Percentiles rank a stretch among this genome's conserved stretches.
phyloP scores from a whole-genome alignment of 768 basidiomycete species.

The Naganishia antarctica region DNA sequence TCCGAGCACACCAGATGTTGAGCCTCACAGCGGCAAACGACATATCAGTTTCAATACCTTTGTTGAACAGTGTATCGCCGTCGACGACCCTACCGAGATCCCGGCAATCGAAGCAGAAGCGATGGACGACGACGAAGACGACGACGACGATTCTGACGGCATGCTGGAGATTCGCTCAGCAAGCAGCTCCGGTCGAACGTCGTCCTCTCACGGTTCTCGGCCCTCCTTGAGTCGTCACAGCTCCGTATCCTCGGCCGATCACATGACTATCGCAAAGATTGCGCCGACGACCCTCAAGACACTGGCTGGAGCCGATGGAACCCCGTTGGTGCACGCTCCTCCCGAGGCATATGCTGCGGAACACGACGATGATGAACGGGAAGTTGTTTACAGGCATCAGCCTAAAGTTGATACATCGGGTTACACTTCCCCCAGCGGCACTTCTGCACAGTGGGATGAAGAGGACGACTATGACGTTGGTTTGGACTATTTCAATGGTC shows the following conservation, averaged over 20 bases:
- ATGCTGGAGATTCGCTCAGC: constrained; percentile 64
- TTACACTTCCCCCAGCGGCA: constrained; percentile 27
- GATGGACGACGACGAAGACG: constrained; percentile 44
- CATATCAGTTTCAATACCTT: constrained; percentile 98
- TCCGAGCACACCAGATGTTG: constrained; percentile 11
- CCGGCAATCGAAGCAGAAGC: constrained; percentile 26
- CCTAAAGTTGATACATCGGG: constrained; percentile 27
- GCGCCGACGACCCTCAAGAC: constrained; percentile 85
- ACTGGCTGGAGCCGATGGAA: constrained; percentile 46
- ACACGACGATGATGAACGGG: constrained; percentile 20
- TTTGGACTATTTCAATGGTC: constrained; percentile 61
- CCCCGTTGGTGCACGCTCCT: constrained; percentile 48
- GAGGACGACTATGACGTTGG: constrained; percentile 53
- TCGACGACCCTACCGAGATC: constrained; percentile 49
- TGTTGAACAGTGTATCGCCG: constrained; percentile 82
- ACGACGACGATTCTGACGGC: constrained; percentile 55
- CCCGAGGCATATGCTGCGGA: constrained; percentile 41
- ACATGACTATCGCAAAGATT: constrained; percentile 67
- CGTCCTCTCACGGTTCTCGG: constrained; percentile 39
- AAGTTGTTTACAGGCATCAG: constrained; percentile 26
- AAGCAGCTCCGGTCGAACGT: constrained; percentile 34
- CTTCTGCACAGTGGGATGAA: constrained; percentile 47
- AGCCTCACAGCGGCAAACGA: constrained; percentile 54
- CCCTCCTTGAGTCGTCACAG: constrained; percentile 42
- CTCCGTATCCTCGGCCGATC: constrained; percentile 49